Conservation (phyloP, 176 grass and related monocot genomes). For the Puccinellia tenuiflora region DNA sequence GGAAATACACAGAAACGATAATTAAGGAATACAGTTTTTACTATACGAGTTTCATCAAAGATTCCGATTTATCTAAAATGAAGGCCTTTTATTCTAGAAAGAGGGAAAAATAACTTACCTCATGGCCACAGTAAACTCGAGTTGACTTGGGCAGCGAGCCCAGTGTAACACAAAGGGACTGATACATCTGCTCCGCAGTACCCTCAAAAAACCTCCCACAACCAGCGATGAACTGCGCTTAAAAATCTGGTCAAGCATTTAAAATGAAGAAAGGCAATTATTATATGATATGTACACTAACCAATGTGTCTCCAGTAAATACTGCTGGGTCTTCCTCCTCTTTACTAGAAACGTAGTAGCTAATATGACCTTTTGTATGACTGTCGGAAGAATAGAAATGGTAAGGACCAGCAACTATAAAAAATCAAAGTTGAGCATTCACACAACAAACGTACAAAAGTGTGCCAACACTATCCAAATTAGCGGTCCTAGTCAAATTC, state of each 20-base stretch:
- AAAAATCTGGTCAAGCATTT: background rate
- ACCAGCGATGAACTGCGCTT: constrained; percentile 80
- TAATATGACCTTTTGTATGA: constrained; percentile 92
- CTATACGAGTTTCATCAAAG: background rate
- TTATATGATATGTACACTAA: constrained; percentile 34
- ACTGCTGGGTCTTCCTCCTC: constrained; percentile 61
- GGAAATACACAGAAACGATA: background rate
- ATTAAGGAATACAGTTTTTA: background rate
- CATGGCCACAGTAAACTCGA: constrained; percentile 89
- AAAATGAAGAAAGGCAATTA: constrained; percentile 5
- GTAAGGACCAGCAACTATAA: background rate
- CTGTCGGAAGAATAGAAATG: constrained; percentile 38
- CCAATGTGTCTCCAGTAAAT: constrained; percentile 97
- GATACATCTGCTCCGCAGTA: constrained; percentile 93
- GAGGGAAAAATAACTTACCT: constrained; percentile 44
- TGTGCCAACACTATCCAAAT: background rate
- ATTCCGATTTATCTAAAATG: background rate
- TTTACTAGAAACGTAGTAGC: constrained; percentile 78
- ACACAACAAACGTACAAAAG: constrained; percentile 7
- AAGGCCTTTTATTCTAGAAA: background rate
- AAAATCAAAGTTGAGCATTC: background rate
- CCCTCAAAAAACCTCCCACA: constrained; percentile 98
- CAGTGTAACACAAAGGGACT: constrained; percentile 81
- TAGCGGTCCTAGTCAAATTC: background rate
- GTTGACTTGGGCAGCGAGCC: constrained; percentile 89